A percentile compares a stretch with the other conserved stretches of the same genome.
Conservation (phyloP, 2,329 filamentous ascomycete genomes). For the Sporothrix phasma region DNA sequence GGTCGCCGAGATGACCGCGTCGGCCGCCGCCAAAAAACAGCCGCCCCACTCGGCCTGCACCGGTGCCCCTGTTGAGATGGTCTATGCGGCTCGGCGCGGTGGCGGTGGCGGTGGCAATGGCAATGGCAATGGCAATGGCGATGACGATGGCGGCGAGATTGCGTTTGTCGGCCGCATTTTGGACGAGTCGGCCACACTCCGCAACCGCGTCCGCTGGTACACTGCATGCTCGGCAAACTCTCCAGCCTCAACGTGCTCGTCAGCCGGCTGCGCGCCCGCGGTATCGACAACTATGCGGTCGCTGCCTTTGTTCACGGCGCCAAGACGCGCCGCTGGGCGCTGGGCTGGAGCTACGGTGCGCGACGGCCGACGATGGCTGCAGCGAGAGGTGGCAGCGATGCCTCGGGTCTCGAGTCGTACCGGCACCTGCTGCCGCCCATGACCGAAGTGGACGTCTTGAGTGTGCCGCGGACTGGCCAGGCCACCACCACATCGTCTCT, state of each 20-base stretch:
- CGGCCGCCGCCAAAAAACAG: conserved; percentile 54
- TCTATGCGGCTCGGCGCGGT: conserved; percentile 36
- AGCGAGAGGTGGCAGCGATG: conserved; percentile 25
- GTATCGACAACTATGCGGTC: conserved; percentile 69
- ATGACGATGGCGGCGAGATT: conserved; percentile 54
- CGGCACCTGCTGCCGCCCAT: conserved; percentile 34
- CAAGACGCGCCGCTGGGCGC: conserved; percentile 73
- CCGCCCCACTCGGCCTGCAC: conserved; percentile 66
- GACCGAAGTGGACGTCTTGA: conserved; percentile 35
- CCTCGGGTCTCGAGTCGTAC: conserved; percentile 26
- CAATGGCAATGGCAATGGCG: conserved; percentile 35
- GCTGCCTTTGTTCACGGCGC: conserved; percentile 68
- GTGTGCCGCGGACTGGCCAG: conserved; percentile 28
- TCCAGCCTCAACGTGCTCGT: conserved; percentile 56
- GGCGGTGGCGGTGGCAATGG: conserved; percentile 41
- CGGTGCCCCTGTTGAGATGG: conserved; percentile 75
- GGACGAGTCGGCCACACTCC: conserved; percentile 24
- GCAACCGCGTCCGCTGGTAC: conserved; percentile 68
- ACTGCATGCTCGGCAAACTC: conserved; percentile 80
- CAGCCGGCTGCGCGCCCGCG: conserved; percentile 39
- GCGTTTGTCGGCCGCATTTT: conserved; percentile 78
- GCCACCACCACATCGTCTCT: conserved; percentile 22
- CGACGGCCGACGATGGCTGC: conserved; percentile 48
- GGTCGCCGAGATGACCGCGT: conserved; percentile 53
- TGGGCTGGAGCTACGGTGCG: conserved; percentile 75